These are phyloP conservation scores for Crithidia bombi DNA, from an alignment of 208 protist species.

Conservation along the genomic window DNA sequence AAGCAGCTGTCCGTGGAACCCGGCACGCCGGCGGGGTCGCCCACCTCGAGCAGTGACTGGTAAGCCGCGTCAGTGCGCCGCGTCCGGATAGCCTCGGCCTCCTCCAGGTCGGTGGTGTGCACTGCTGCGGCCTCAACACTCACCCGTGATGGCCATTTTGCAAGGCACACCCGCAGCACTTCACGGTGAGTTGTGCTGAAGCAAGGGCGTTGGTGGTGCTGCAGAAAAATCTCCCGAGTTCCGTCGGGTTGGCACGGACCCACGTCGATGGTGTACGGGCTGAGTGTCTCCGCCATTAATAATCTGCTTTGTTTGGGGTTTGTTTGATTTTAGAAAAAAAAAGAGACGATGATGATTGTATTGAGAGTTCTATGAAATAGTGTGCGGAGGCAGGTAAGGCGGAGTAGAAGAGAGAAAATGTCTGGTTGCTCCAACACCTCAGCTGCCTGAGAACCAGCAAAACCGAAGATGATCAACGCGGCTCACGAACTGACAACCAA, in stretches of 20 bases:
- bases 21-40: not conserved
- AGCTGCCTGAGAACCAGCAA: too few species aligned
- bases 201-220: slow-evolving; percentile 49
- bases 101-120: slow-evolving; percentile 11
- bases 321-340: not conserved
- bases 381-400: too few species aligned
- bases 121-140: not conserved
- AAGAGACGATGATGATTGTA: not conserved
- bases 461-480: too few species aligned
- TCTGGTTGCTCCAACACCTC: too few species aligned
- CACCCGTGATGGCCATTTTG: slow-evolving; percentile 41
- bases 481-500: too few species aligned
- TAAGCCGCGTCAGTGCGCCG: slow-evolving; percentile 27
- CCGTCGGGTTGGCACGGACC: slow-evolving; percentile 46
- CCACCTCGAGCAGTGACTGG: slow-evolving; percentile 12
- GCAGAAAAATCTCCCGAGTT: slow-evolving; percentile 65
- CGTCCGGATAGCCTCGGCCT: slow-evolving; percentile 19
- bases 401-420: too few species aligned
- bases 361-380: too few species aligned
- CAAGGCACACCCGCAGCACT: slow-evolving; percentile 69
- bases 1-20: not conserved
- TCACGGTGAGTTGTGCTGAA: slow-evolving; percentile 66
- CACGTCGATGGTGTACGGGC: slow-evolving; percentile 72
- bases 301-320: too few species aligned
- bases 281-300: slow-evolving; percentile 28